Percentiles rank a stretch among this genome's conserved stretches.
Conservation (phyloP, 495 filamentous ascomycete genomes). For the Aspergillus panamensis region DNA sequence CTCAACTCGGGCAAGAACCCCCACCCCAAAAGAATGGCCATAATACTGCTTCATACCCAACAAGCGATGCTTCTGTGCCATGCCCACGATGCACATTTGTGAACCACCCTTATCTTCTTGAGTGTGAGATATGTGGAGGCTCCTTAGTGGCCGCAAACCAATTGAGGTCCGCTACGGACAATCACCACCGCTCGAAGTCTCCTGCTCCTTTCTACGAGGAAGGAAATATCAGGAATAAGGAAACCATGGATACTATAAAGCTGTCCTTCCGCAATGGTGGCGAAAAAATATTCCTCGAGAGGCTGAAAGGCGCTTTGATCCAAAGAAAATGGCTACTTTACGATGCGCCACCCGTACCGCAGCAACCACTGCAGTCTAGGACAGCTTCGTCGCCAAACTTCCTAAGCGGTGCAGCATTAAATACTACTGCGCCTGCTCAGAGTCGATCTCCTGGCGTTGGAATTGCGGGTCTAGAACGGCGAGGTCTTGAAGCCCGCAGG, state of each 20-base stretch:
- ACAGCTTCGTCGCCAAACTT: conserved; percentile 23
- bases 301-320: conserved; percentile 78
- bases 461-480: conserved; percentile 86
- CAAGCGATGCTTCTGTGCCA: conserved; percentile 21
- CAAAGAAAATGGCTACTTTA: conserved; percentile 97
- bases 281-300: conserved; percentile 84
- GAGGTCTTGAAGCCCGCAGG: conserved; percentile 74
- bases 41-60: neutral
- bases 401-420: conserved; percentile 19
- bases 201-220: conserved; percentile 64
- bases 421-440: conserved; percentile 25
- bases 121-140: conserved; percentile 90
- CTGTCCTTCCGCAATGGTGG: conserved; percentile 88
- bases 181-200: conserved; percentile 58
- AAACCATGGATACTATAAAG: conserved; percentile 74
- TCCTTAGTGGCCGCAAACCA: conserved; percentile 48
- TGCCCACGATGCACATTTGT: conserved; percentile 93
- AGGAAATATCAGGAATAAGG: conserved; percentile 40
- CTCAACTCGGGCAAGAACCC: conserved; percentile 15
- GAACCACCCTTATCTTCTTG: conserved; percentile 82
- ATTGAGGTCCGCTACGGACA: conserved; percentile 21
- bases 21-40: conserved; percentile 10
- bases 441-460: conserved; percentile 66
- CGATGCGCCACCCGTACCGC: conserved; percentile 85
- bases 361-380: conserved; percentile 47